Base-by-base conservation (phyloP, 495 filamentous ascomycete genomes). In the Aspergillus olivimuriae region DNA sequence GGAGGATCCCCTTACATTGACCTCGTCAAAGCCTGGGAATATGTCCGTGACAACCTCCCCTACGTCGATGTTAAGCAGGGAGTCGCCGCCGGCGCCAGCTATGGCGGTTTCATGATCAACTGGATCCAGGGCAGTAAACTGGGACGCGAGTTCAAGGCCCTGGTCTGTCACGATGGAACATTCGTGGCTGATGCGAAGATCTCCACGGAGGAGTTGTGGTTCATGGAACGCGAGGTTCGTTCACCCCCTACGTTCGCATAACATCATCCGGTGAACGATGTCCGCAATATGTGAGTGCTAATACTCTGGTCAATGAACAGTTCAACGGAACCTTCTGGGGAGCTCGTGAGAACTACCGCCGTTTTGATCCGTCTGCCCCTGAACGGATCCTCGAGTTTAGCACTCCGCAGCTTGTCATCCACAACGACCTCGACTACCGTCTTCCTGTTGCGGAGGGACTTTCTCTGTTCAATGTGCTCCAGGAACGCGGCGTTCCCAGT, bases 91-190 rank as follows among this genome's bases (percentile, higher is more conserved):
- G 75, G 75, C 19, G 71, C 66, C 22, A 70, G 64, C 43, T 79
- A 69, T 40, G 73, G 71, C 22, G 74, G 70, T 0, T 78, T 72
- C 57, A 78, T 77, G 74, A 61, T 73, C 37, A 77, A 77, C 53
- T 78, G 75, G 76, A 75, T 77, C 45, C 73, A 76, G 48, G 75
- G 76, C 15, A 70, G 75, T 32, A 58, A 60, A 1, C 57, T 80
- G 1, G 75, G 73, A 14, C 67, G 70, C 5, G 52, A 72, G 43
- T 74, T 78, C 60, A 76, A 76, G 46, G 72, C 73, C 0, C 56
- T 79, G 8, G 73, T 77, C 39, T 69, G 51, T 14, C 62, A 72
- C 34, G 65, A 70, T 30, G 75, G 73, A 18, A 65, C 73, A 15
- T 66, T 69, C 41, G 68, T 68, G 12, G 66, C 57, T 0, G 61